These are phyloP conservation scores for Reutealis trisperma DNA, from an alignment of 345 rosid species.

Conservation along the genomic window DNA sequence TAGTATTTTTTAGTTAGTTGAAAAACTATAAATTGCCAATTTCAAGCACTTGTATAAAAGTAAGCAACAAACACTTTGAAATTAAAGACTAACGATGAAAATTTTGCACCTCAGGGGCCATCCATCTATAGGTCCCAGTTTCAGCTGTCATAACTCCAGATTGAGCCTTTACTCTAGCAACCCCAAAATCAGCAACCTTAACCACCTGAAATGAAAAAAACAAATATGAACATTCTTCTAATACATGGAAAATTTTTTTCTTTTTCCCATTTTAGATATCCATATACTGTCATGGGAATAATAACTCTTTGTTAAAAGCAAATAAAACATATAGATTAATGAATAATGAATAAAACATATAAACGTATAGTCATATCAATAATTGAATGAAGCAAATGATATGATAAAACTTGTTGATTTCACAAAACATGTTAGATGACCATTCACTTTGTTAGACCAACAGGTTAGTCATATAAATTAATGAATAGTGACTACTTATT, in stretches of 20 bases:
- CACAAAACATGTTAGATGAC: too few species aligned
- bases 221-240: background rate
- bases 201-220: slow-evolving; percentile 57
- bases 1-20: background rate
- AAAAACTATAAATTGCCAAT: background rate
- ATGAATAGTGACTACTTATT: too few species aligned
- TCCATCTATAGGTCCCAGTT: slow-evolving; percentile 99
- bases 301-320: too few species aligned
- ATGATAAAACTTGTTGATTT: too few species aligned
- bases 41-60: background rate
- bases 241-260: background rate
- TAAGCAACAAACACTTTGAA: background rate
- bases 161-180: slow-evolving; percentile 89
- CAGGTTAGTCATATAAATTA: too few species aligned
- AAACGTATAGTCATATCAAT: too few species aligned
- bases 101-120: slow-evolving; percentile 95
- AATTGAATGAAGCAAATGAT: too few species aligned
- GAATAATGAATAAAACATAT: too few species aligned
- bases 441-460: too few species aligned
- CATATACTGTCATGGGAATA: too few species aligned
- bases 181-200: slow-evolving; percentile 99
- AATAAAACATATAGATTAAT: too few species aligned
- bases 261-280: too few species aligned
- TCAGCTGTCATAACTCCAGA: slow-evolving; percentile 99
- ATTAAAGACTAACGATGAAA: background rate